These are phyloP conservation scores for Nothomitra cinnamomea DNA, from an alignment of 2,329 filamentous ascomycete species.

Conservation along the genomic window DNA sequence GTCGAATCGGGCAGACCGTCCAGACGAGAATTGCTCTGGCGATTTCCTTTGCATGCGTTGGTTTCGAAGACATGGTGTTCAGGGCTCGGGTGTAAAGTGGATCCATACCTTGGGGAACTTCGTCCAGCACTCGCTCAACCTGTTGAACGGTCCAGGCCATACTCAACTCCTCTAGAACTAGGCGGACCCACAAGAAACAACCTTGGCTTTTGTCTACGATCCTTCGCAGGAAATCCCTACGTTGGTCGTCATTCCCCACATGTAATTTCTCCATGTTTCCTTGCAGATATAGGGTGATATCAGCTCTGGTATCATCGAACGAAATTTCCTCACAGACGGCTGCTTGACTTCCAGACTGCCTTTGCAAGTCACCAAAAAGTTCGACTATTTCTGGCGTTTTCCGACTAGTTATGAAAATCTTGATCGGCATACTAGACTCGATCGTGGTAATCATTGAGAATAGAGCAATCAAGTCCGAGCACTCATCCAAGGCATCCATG, in stretches of 20 bases:
- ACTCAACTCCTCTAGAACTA: constrained; percentile 20
- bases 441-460: constrained; percentile 13
- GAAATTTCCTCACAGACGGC: no score
- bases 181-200: constrained; percentile 22
- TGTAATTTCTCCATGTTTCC: constrained; percentile 10
- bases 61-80: constrained; percentile 17
- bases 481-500: constrained; percentile 22
- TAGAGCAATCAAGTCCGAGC: constrained; percentile 11
- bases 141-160: constrained; percentile 18
- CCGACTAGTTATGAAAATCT: no score
- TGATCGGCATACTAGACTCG: no score
- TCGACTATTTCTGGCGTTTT: no score
- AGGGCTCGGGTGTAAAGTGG: constrained; percentile 20
- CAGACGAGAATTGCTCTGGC: constrained; percentile 23
- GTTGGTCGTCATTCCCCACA: constrained; percentile 11
- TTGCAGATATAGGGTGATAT: constrained; percentile 12
- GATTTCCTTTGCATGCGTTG: constrained; percentile 16
- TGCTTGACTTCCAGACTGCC: no score
- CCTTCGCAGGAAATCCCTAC: constrained; percentile 13
- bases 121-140: constrained; percentile 18
- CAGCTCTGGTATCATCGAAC: no score
- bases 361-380: no score
- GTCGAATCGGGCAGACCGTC: constrained; percentile 19
- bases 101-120: constrained; percentile 21
- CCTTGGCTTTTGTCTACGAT: constrained; percentile 22